Base-by-base conservation (phyloP, 768 basidiomycete genomes). In the Hydnum rufescens region DNA sequence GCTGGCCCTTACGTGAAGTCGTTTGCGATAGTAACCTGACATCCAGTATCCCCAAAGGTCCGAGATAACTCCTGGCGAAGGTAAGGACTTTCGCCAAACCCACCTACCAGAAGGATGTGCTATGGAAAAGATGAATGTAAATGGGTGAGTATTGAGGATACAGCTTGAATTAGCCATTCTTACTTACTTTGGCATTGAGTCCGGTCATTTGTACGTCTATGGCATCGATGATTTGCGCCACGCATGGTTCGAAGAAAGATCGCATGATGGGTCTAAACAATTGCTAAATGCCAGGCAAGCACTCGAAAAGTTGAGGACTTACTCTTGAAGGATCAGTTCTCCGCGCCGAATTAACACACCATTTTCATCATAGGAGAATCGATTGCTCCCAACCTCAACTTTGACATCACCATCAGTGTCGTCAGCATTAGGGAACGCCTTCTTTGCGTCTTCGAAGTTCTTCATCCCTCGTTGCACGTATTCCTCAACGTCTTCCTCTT, bases 51-150 rank as follows among this genome's bases (percentile, higher is more conserved):
- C 28, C 30, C 26, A 1, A 50, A 32, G 13, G 49, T 25, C 16
- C 13, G 5, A 16, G 16, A 5, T 13, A 50, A 31, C 28, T 6
- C 25, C 13, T 50, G 16, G 6, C 28, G 16, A 6, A 50, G 49
- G 26, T 34, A 32, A 16, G 6, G 6, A 25, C 18, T 30, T 25
- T 50, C 49, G 18, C 49, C 49, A 31, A 50, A 50, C 6, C 49
- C 49, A 18, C 49, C 49, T 6, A 50, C 49, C 6, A 50, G 49
- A 6, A 50, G 30, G 13, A 50, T 29, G 26, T 50, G 31, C 49
- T 47, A 8, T 47, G 8, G 8, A 39, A 19, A 39, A 19, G 34
- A 39, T 19, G 34, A 19, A 39, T 39, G 34, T 39, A 19, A 39
- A 8, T 19, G 19, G 34, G 34, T 8, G 8, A 19, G 34, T 19